Evolutionary conservation across 2,329 filamentous ascomycete genomes (phyloP).

Genomic region (Colletotrichum sidae): DNA sequence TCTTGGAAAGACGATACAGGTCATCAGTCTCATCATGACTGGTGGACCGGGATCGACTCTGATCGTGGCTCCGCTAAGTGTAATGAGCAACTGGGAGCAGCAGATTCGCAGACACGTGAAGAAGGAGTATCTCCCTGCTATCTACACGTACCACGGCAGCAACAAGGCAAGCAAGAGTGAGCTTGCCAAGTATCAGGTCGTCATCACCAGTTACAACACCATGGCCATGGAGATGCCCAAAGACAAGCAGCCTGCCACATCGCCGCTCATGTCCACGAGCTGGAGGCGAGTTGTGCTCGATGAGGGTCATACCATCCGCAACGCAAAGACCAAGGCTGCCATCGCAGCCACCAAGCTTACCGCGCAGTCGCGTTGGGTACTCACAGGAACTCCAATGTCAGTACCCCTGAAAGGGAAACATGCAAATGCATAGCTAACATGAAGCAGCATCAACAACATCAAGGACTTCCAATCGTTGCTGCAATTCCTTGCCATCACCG

Average conservation of each 20-base stretch:
- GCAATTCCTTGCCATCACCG: conserved; percentile 80
- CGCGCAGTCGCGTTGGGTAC: conserved; percentile 80
- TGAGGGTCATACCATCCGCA: conserved; percentile 86
- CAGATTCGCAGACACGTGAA: conserved; percentile 81
- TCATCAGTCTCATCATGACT: conserved; percentile 81
- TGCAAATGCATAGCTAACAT: conserved; percentile 8
- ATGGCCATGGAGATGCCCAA: conserved; percentile 69
- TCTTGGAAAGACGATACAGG: conserved; percentile 87
- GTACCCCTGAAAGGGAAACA: conserved; percentile 38
- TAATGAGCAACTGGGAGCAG: conserved; percentile 91
- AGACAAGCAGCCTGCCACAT: background rate
- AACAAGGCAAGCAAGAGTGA: conserved; percentile 67
- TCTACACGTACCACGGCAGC: conserved; percentile 81
- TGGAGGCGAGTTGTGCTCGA: conserved; percentile 87
- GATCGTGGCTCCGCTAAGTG: conserved; percentile 83
- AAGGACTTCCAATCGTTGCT: conserved; percentile 85
- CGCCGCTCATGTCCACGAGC: conserved; percentile 58
- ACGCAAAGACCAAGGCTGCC: conserved; percentile 78
- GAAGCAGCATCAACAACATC: conserved; percentile 75
- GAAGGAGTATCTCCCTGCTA: conserved; percentile 68
- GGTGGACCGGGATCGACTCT: conserved; percentile 73
- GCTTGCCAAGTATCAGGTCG: conserved; percentile 76
- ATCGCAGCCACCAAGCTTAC: conserved; percentile 74
- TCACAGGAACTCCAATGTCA: conserved; percentile 84
- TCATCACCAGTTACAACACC: conserved; percentile 88